Evolutionary conservation across 169 alveolate genomes (phyloP).

Genomic region (Cryptosporidium muris): DNA sequence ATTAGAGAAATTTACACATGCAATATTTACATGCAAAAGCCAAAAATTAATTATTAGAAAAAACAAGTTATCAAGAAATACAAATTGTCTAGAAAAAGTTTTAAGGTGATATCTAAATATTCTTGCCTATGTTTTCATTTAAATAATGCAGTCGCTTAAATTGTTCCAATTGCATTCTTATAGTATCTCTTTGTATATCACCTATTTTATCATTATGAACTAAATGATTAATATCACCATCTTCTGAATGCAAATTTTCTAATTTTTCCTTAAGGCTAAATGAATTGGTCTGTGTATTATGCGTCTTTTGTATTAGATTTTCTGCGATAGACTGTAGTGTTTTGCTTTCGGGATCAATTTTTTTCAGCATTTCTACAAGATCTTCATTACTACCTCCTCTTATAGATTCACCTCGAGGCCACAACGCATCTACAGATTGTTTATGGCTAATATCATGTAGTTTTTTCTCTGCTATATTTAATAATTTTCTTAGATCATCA

Average conservation of each 20-base stretch:
- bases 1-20: no score
- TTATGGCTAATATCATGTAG: conserved; percentile 10
- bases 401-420: conserved; percentile 29
- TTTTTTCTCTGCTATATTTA: conserved; percentile 19
- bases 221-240: conserved; percentile 26
- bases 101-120: not conserved
- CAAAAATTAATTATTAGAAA: not conserved
- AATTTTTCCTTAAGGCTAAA: conserved; percentile 38
- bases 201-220: conserved; percentile 16
- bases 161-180: conserved; percentile 70
- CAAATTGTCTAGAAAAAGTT: not conserved
- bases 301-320: conserved; percentile 33
- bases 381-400: conserved; percentile 63
- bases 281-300: conserved; percentile 24
- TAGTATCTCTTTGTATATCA: conserved; percentile 57
- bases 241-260: conserved; percentile 8
- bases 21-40: not conserved
- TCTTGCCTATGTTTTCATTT: conserved; percentile 54
- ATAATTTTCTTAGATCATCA: conserved; percentile 18
- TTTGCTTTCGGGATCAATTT: conserved; percentile 64
- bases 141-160: conserved; percentile 37
- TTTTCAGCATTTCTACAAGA: conserved; percentile 37
- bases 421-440: conserved; percentile 20
- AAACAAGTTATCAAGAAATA: not conserved
- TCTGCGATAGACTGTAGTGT: conserved; percentile 67